Evolutionary conservation across 208 protist species (phyloP), one percentile per base, ranked within the genome.

Genomic region (Kentomonas sorsogonicus): DNA sequence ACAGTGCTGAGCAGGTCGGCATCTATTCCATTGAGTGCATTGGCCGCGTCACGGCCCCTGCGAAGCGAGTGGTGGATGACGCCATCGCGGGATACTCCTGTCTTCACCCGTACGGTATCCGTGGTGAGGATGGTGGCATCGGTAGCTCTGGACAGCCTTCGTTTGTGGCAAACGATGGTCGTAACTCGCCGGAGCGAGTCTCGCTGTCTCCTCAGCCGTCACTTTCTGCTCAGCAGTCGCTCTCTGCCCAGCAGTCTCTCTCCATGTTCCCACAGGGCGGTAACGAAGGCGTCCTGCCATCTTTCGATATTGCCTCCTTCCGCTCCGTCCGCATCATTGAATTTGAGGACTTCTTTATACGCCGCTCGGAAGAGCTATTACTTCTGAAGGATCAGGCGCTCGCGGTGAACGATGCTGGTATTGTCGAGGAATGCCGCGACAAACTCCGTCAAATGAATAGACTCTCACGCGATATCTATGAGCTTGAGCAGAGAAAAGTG

Each of bases 341-440:
- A 55, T 94, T 94, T 67, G 88, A 94, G 45, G 79, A 86, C 38
- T 91, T 92, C 31, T 94, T 92, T 52, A 53, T 91, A 22, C 77
- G 68, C n/a, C 81, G 83, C 36, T 76, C 79, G 27, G 84, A 89
- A 60, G 83, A 95, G 51, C 65, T 92, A 0, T 62, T 96, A 1
- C 69, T 69, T 0, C 64, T 94, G n/a, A 90, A 90, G 71, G 80
- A 85, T 34, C 72, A 91, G 48, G 85, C 85, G 23, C 63, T 78
- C 16, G 70, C 74, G 9, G 59, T 84, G 10, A 77, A 91, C 45
- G 80, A 94, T 60, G 85, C 79, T 63, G 77, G 74, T 2, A 72
- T 74, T 1, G 91, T 74, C 3, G 74, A 56, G 23, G 43, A 64
- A 55, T 93, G 85, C 66, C 69, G 72, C 9, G 83, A 93, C 54